Percentiles rank a stretch among this genome's conserved stretches.
Conservation (phyloP, 495 filamentous ascomycete genomes). For the Penicillium silybi region DNA sequence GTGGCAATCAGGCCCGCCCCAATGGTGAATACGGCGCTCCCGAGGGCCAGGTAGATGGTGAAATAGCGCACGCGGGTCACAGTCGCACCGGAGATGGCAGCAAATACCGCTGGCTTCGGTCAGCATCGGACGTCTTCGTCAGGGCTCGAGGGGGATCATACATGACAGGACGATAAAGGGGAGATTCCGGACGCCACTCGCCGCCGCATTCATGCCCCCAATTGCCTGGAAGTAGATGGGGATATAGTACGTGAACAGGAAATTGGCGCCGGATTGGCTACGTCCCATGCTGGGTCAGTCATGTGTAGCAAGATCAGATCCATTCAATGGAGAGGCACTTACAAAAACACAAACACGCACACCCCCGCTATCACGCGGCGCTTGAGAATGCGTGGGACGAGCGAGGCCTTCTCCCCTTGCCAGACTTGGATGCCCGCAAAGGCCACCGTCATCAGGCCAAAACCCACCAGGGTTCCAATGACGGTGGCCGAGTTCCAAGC, state of each 20-base stretch:
- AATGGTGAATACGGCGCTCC: constrained; percentile 4
- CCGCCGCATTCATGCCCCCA: constrained; percentile 27
- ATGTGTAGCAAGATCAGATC: too few species aligned
- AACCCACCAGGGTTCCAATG: constrained; percentile 22
- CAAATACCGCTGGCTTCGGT: too few species aligned
- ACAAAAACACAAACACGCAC: too few species aligned
- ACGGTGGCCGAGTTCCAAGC: constrained; percentile 27
- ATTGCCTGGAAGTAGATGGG: constrained; percentile 48
- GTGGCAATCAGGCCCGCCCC: neutral
- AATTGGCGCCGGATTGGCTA: neutral
- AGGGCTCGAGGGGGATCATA: too few species aligned
- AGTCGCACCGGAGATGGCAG: too few species aligned
- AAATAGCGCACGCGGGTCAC: too few species aligned
- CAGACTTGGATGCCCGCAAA: neutral
- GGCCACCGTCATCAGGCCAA: neutral
- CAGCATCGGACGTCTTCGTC: too few species aligned
- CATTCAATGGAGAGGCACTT: too few species aligned
- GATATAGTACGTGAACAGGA: constrained; percentile 42
- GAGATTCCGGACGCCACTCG: constrained; percentile 31
- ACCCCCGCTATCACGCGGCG: too few species aligned
- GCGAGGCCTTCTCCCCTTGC: neutral
- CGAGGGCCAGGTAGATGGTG: too few species aligned
- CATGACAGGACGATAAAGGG: too few species aligned
- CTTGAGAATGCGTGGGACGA: neutral
- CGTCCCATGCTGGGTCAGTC: too few species aligned